A percentile compares a stretch with the other conserved stretches of the same genome.
These are phyloP conservation scores for Comarum palustre DNA, from an alignment of 306 rosid species.

Conservation along the genomic window DNA sequence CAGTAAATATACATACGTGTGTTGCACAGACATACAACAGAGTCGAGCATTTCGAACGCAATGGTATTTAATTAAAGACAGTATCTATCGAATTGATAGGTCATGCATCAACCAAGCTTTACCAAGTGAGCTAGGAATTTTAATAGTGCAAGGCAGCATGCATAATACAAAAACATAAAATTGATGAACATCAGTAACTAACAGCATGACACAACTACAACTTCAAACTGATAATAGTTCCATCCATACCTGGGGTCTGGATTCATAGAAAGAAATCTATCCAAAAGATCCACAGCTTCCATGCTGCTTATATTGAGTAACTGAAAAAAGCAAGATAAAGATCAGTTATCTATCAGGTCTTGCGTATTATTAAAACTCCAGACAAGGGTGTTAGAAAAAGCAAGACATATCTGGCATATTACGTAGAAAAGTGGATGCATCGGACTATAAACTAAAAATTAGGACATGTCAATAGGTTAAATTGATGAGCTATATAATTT, in stretches of 20 bases:
- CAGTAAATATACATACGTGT: not conserved
- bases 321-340: constrained; percentile 36
- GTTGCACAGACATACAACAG: not conserved
- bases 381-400: not conserved
- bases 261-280: constrained; percentile 72
- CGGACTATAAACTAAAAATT: not conserved
- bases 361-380: not conserved
- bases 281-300: constrained; percentile 80
- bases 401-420: not conserved
- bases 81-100: not conserved
- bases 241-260: constrained; percentile 65
- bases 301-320: constrained; percentile 58
- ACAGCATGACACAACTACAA: not conserved
- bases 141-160: not conserved
- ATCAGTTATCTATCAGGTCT: constrained; percentile 22
- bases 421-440: constrained; percentile 8
- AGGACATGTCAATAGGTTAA: not conserved
- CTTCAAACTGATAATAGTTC: constrained; percentile 18
- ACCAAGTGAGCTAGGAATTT: not conserved
- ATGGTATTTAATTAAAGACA: not conserved
- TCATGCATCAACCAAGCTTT: not conserved
- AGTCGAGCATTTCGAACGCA: not conserved
- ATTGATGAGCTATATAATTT: not conserved
- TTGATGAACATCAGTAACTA: constrained; percentile 7
- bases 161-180: not conserved